Evolutionary conservation across 2,329 filamentous ascomycete genomes (phyloP).

Genomic region (Monosporascus sp.): DNA sequence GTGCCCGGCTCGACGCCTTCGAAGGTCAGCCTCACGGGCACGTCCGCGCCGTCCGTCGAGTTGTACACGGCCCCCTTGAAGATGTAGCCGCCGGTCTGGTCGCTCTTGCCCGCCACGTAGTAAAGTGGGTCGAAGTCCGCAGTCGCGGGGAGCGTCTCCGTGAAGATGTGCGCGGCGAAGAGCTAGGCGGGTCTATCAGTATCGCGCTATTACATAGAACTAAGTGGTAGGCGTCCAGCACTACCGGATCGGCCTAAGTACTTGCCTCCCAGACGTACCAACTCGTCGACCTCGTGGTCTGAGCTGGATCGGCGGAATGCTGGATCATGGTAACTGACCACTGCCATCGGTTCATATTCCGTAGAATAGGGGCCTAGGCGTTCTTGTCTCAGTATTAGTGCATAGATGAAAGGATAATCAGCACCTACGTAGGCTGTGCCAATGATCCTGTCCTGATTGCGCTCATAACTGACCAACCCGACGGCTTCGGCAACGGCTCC

Average conservation of each 20-base stretch:
- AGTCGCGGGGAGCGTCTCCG: slow-evolving; percentile 39
- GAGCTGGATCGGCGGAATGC: slow-evolving; percentile 40
- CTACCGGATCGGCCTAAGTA: not conserved
- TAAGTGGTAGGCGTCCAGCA: no score
- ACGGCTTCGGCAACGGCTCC: slow-evolving; percentile 60
- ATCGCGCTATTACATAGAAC: not conserved
- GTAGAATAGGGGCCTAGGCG: slow-evolving; percentile 37
- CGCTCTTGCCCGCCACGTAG: slow-evolving; percentile 44
- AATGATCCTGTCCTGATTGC: slow-evolving; percentile 55
- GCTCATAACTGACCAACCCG: slow-evolving; percentile 60
- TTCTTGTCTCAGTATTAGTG: no score
- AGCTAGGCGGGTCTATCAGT: slow-evolving; percentile 23
- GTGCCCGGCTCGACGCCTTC: slow-evolving; percentile 36
- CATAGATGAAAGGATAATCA: not conserved
- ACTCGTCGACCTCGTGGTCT: slow-evolving; percentile 45
- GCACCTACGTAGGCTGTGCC: slow-evolving; percentile 42
- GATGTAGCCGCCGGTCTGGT: slow-evolving; percentile 34
- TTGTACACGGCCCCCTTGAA: slow-evolving; percentile 52
- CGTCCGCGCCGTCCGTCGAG: slow-evolving; percentile 37
- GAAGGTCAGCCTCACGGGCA: slow-evolving; percentile 42
- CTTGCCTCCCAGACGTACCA: slow-evolving; percentile 42
- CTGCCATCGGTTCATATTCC: slow-evolving; percentile 45
- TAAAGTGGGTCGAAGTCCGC: slow-evolving; percentile 40
- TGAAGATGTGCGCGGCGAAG: slow-evolving; percentile 40
- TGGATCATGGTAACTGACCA: slow-evolving; percentile 48